phyloP scores from a whole-genome alignment of 805 yeast genomes.

The Cyberlindnera mississippiensis region DNA sequence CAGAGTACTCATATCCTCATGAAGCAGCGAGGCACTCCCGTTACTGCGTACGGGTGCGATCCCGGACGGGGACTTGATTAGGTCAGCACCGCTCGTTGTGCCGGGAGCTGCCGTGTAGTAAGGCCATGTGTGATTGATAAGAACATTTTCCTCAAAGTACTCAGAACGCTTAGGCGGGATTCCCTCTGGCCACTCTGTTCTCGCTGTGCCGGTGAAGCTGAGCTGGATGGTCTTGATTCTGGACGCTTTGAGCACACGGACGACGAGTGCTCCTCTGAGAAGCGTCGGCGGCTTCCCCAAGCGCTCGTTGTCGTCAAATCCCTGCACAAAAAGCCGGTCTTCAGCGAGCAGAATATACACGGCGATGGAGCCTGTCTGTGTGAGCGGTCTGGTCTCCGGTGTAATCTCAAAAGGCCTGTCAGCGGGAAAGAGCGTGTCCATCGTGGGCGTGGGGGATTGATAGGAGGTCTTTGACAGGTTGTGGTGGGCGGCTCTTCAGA shows the following conservation, averaged over 20 bases:
- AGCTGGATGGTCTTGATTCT: slow-evolving; percentile 63
- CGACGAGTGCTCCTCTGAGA: slow-evolving; percentile 71
- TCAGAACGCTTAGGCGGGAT: slow-evolving; percentile 84
- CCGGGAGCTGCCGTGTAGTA: slow-evolving; percentile 43
- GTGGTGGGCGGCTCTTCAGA: no score
- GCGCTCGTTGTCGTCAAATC: slow-evolving; percentile 66
- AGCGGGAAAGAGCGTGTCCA: slow-evolving; percentile 45
- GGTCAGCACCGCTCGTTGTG: slow-evolving; percentile 40
- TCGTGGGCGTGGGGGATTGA: neutral
- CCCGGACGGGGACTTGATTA: slow-evolving; percentile 15
- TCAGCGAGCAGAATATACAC: slow-evolving; percentile 77
- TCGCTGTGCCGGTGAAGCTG: slow-evolving; percentile 59
- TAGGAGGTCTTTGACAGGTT: no score
- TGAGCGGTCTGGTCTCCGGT: slow-evolving; percentile 42
- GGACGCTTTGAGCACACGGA: slow-evolving; percentile 67
- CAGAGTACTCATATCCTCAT: slow-evolving; percentile 23
- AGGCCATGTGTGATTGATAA: slow-evolving; percentile 87
- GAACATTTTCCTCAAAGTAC: slow-evolving; percentile 57
- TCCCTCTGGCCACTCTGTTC: slow-evolving; percentile 98
- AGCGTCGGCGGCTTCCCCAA: slow-evolving; percentile 69
- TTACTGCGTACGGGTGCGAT: slow-evolving; percentile 3
- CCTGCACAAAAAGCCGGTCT: slow-evolving; percentile 74
- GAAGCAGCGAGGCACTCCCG: neutral
- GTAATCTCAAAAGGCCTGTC: slow-evolving; percentile 47
- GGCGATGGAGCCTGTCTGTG: slow-evolving; percentile 61